Evolutionary conservation across 345 rosid genomes (phyloP).

Genomic region (Draba incana): DNA sequence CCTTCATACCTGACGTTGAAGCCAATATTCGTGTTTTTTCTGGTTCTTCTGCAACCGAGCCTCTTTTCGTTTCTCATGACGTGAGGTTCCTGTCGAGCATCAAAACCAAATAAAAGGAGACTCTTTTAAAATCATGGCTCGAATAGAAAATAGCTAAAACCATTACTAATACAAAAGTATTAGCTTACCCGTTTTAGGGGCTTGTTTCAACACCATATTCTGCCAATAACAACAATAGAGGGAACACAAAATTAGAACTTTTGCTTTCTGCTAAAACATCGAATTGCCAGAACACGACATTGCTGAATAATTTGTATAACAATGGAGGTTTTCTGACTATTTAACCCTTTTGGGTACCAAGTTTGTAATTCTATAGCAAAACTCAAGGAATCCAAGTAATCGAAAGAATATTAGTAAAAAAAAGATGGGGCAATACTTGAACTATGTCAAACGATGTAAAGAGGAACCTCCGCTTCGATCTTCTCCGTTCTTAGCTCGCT

Average conservation of each 20-base stretch:
- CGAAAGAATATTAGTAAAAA: background rate
- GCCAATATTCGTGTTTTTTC: slow-evolving; percentile 61
- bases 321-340: background rate
- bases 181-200: slow-evolving; percentile 30
- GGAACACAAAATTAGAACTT: slow-evolving; percentile 1
- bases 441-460: no score
- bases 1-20: slow-evolving; percentile 56
- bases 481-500: no score
- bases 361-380: background rate
- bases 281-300: background rate
- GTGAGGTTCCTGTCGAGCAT: slow-evolving; percentile 47
- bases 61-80: slow-evolving; percentile 68
- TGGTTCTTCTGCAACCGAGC: slow-evolving; percentile 54
- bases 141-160: background rate
- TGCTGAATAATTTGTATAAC: background rate
- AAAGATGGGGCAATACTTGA: no score
- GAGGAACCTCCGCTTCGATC: no score
- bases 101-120: slow-evolving; percentile 13
- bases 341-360: background rate
- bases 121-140: background rate
- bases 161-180: background rate
- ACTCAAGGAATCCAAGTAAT: background rate
- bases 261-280: background rate
- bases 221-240: background rate
- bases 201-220: slow-evolving; percentile 10